phyloP scores from a whole-genome alignment of 2,329 filamentous ascomycete genomes.

The Drechslerella dactyloides region DNA sequence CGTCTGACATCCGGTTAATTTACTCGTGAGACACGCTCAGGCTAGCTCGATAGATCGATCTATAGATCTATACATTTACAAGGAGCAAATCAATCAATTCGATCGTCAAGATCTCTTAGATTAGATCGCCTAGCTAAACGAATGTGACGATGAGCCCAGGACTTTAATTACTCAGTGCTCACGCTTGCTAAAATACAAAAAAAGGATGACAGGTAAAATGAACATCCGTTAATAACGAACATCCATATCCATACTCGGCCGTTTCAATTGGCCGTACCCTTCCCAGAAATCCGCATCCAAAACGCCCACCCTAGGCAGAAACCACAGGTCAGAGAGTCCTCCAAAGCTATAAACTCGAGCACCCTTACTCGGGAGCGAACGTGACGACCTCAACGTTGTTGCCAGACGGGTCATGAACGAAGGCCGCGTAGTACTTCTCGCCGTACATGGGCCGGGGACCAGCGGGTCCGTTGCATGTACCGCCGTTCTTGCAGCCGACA shows the following conservation, averaged over 20 bases:
- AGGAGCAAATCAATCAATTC: neutral
- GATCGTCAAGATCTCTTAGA: neutral
- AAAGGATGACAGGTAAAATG: neutral
- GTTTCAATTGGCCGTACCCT: too few relatives aligned
- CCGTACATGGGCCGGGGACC: conserved; percentile 27
- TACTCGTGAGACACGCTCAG: too few relatives aligned
- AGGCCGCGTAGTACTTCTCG: conserved; percentile 26
- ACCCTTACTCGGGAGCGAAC: conserved; percentile 13
- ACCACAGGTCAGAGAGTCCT: neutral
- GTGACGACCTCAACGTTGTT: conserved; percentile 43
- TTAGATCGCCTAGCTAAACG: neutral
- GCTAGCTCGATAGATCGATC: too few relatives aligned
- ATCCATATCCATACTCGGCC: too few relatives aligned
- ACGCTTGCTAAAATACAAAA: conserved; percentile 6
- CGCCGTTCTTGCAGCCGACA: conserved; percentile 11
- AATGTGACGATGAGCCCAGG: conserved; percentile 23
- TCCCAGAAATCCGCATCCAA: neutral
- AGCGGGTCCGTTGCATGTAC: conserved; percentile 25
- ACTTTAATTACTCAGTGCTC: conserved; percentile 47
- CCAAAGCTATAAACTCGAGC: neutral
- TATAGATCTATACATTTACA: neutral
- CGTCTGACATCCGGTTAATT: too few relatives aligned
- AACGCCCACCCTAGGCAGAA: neutral
- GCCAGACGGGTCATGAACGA: conserved; percentile 32
- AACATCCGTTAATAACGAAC: too few relatives aligned